phyloP scores from a whole-genome alignment of 2,329 filamentous ascomycete species.

The Fusarium ramigenum region DNA sequence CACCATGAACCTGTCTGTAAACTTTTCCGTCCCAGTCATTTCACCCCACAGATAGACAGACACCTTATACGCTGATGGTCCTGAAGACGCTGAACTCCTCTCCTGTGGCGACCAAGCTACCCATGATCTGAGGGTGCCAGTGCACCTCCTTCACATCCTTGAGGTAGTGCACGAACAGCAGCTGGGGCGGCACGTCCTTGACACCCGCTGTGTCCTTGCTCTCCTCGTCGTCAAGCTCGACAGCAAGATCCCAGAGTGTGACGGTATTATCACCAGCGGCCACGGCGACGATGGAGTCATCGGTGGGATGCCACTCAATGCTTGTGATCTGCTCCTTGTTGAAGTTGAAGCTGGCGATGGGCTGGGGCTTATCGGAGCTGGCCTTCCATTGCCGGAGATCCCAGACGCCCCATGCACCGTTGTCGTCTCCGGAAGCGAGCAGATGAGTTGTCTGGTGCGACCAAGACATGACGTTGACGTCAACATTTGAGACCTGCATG shows the following conservation, averaged over 20 bases:
- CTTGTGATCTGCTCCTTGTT: slow-evolving; percentile 97
- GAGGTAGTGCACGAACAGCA: slow-evolving; percentile 97
- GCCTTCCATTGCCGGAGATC: slow-evolving; percentile 93
- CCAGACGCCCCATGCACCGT: slow-evolving; percentile 96
- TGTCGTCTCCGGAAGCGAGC: slow-evolving; percentile 90
- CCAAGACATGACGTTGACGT: slow-evolving; percentile 98
- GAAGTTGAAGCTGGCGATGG: slow-evolving; percentile 93
- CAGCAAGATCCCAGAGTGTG: slow-evolving; percentile 95
- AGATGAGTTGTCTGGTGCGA: slow-evolving; percentile 88
- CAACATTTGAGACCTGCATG: slow-evolving; percentile 82
- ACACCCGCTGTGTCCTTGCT: slow-evolving; percentile 88
- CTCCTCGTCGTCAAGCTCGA: slow-evolving; percentile 97
- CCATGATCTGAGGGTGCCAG: slow-evolving; percentile 97
- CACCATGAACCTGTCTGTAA: slow-evolving; percentile 16
- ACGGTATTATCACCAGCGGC: slow-evolving; percentile 93
- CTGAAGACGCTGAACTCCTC: slow-evolving; percentile 88
- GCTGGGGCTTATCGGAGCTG: slow-evolving; percentile 69
- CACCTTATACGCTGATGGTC: slow-evolving; percentile 77
- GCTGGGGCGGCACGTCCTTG: slow-evolving; percentile 89
- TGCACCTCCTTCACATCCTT: slow-evolving; percentile 94
- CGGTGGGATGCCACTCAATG: slow-evolving; percentile 96
- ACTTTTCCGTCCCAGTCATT: slow-evolving; percentile 23
- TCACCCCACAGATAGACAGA: not conserved
- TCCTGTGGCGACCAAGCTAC: slow-evolving; percentile 88
- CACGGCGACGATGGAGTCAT: slow-evolving; percentile 94